Evolutionary conservation across 306 rosid genomes (phyloP), one percentile per base, ranked within the genome.

Genomic region (Casuarina equisetifolia): DNA sequence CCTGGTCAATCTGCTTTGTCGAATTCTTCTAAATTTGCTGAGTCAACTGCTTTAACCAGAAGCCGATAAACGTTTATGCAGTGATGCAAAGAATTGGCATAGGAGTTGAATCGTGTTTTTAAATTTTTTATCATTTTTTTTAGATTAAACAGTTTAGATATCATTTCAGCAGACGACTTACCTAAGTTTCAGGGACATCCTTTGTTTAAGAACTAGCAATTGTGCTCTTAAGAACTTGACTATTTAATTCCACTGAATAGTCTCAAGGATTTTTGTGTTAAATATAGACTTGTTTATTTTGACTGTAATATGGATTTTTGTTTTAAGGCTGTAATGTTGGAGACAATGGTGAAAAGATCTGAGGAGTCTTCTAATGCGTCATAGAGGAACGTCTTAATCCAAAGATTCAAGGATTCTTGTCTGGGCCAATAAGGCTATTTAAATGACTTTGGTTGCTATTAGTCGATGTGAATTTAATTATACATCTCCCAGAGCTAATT

Each of bases 1-100:
- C 99, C 97, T 0, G 98, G 98, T 95, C 57, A 3, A 64, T 72
- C 50, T 42, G 3, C 3, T 48, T 70, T 48, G 58, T 32, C 59
- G 45, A n/a, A 62, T 40, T 52, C 74, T 15, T 50, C 43, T 61
- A 10, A 10, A 32, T 35, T 61, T 2, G 68, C 43, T 4, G 13
- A 9, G 25, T 25, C 15, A 12, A 25, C 25, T 9, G 39, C 25
- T 58, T 58, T 1, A 19, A 58, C 10, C 64, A 58, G 6, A 48
- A 20, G 39, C 9, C 15, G 25, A 25, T 10, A 57, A 19, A 9
- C 64, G 10, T 57, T 7, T 58, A 15, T 58, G 3, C 8, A 9
- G 3, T 9, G 25, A n/a, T 6, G 6, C 39, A 8, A 20, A 25
- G 12, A 25, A 58, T 58, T 25, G 64, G 39, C 15, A 9, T 48